phyloP scores from a whole-genome alignment of 257 asterid species.

The Salvia rosmarinus region DNA sequence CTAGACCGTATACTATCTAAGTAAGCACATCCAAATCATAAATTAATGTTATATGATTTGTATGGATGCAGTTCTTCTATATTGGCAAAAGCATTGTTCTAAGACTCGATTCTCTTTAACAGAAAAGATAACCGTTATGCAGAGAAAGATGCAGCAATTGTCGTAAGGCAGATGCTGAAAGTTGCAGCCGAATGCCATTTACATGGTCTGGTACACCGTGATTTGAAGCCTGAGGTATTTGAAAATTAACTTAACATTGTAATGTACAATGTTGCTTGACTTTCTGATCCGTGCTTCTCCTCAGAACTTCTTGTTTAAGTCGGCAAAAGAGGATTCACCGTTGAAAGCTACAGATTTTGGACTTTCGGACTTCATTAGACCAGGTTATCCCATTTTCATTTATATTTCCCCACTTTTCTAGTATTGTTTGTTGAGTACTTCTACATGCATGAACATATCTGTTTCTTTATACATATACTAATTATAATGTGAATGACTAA shows the following conservation, averaged over 20 bases:
- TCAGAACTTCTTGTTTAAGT: constrained; percentile 89
- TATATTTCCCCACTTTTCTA: not conserved
- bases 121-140: constrained; percentile 95
- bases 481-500: not conserved
- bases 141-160: constrained; percentile 93
- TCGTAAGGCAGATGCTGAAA: constrained; percentile 94
- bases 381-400: constrained; percentile 56
- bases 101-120: constrained; percentile 45
- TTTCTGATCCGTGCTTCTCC: constrained; percentile 30
- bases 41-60: constrained; percentile 9
- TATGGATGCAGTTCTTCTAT: constrained; percentile 7
- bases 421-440: not conserved
- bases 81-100: constrained; percentile 25
- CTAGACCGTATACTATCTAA: constrained; percentile 88
- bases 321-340: constrained; percentile 75
- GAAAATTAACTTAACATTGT: constrained; percentile 16
- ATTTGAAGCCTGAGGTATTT: constrained; percentile 94
- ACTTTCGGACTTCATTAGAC: constrained; percentile 93
- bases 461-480: not conserved
- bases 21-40: constrained; percentile 50
- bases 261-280: constrained; percentile 26
- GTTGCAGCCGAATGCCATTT: constrained; percentile 99
- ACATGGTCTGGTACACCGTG: constrained; percentile 97
- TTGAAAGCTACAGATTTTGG: constrained; percentile 98
- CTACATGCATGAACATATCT: not conserved